Base-by-base conservation (phyloP, 805 yeast species). In the Kodamaea lidongshanica region DNA sequence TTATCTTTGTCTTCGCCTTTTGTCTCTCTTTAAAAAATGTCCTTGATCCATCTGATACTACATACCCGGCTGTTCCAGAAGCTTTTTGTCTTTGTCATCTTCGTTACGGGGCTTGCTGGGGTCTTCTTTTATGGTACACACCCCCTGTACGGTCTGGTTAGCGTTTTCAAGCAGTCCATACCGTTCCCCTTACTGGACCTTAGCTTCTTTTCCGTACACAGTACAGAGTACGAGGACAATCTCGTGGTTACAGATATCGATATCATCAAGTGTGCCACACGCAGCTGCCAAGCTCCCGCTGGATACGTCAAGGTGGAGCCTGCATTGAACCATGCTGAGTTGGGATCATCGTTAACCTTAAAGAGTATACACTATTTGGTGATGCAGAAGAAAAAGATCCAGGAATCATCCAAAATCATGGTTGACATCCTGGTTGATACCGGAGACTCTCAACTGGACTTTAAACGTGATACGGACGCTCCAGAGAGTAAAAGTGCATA, bases 281-380 rank as follows among this genome's bases (percentile, higher is more conserved):
- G 21, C 3, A 27, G 11, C 14, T 34, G 41, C 32, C 23, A 20
- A 9, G 35, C 22, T 3, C 39, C 44, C 12, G 26, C 14, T 4
- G 44, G 44, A 12, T 40, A 31, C 29, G 13, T 28, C 22, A 32
- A 37, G 19, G 19, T 40, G 11, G 25, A 12, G 23, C 44, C 44
- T 1, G 37, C 40, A 4, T 27, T 40, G 24, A 35, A 33, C 25
- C 34, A 24, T 17, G 20, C 18, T n/a, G 13, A 19, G 12, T 11
- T 19, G 15, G 10, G 18, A 9, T 15, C 33, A 2, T 14, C 27
- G 7, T 12, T 25, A 16, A 21, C 20, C 25, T 7, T 18, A 8
- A 22, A 31, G 16, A 27, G 24, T 25, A 27, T 14, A 23, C 34
- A 36, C 31, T 32, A 31, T 13, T 16, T 34, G 12, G 17, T 29